Conservation (phyloP, 164 flowering plant species). For the Magnolia changhungtana region DNA sequence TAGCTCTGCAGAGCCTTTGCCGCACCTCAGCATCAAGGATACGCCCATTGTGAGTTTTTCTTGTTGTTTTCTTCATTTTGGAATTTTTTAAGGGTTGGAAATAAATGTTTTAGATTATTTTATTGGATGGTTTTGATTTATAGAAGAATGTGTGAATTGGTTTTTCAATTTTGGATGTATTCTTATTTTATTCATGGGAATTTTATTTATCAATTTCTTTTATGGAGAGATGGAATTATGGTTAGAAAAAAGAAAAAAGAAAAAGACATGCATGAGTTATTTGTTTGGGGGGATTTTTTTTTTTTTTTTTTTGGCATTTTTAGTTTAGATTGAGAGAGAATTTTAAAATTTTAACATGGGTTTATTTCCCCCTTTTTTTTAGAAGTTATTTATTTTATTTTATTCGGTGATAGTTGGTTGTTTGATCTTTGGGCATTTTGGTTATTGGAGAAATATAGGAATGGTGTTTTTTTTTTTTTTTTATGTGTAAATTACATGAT, state of each 20-base stretch:
- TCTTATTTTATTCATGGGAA: not conserved
- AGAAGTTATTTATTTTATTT: not conserved
- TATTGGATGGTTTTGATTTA: not conserved
- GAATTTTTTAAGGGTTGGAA: not conserved
- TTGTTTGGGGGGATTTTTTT: no score
- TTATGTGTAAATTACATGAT: not conserved
- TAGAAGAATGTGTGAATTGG: not conserved
- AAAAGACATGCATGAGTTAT: not conserved
- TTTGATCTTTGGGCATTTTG: not conserved
- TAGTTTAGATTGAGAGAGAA: no score
- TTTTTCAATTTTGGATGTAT: not conserved
- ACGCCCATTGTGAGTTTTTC: constrained; percentile 58
- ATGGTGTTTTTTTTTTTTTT: no score
- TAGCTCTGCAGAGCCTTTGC: constrained; percentile 44
- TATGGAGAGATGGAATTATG: not conserved
- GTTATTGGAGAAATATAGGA: not conserved
- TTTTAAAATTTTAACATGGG: no score
- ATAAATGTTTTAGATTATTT: not conserved
- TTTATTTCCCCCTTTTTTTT: not conserved
- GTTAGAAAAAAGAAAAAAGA: not conserved
- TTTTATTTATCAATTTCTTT: not conserved
- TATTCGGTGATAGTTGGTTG: not conserved
- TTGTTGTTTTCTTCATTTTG: not conserved
- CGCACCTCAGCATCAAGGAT: constrained; percentile 62
- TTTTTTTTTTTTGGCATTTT: no score